phyloP scores from a whole-genome alignment of 345 rosid species.

The Kandelia obovata region DNA sequence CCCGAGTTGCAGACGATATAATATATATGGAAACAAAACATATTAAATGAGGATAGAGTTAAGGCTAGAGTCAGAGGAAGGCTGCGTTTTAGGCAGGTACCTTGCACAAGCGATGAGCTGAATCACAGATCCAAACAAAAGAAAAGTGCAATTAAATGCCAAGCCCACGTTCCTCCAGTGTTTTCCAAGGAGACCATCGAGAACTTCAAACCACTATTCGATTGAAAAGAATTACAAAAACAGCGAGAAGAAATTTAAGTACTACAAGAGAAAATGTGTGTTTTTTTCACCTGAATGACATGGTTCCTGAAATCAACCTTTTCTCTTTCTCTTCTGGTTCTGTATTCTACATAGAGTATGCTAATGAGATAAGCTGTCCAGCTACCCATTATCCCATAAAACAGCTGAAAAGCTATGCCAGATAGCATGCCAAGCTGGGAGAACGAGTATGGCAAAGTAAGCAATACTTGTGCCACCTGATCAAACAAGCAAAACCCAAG shows the following conservation, averaged over 20 bases:
- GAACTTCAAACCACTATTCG: conserved; percentile 93
- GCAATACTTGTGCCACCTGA: conserved; percentile 99
- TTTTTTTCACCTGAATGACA: conserved; percentile 74
- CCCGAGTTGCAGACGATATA: conserved; percentile 12
- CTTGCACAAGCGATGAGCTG: conserved; percentile 99
- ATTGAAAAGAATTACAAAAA: not conserved
- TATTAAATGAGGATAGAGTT: conserved; percentile 3
- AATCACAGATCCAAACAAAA: conserved; percentile 98
- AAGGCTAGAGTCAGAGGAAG: conserved; percentile 18
- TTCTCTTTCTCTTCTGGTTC: conserved; percentile 93
- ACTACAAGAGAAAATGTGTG: not conserved
- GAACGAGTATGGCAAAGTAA: conserved; percentile 94
- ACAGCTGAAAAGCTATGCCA: conserved; percentile 88
- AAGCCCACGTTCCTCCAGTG: conserved; percentile 99
- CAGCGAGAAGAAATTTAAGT: not conserved
- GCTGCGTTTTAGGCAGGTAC: conserved; percentile 25
- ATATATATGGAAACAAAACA: not conserved
- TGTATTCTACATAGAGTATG: conserved; percentile 87
- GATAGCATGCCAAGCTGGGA: conserved; percentile 98
- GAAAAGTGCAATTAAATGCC: conserved; percentile 99
- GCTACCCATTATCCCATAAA: conserved; percentile 87
- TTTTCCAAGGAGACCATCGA: conserved; percentile 95
- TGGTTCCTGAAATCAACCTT: conserved; percentile 97
- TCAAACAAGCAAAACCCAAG: not conserved
- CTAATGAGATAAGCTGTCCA: conserved; percentile 99